phyloP scores from a whole-genome alignment of 768 basidiomycete species.

The Podaxis rugospora region DNA sequence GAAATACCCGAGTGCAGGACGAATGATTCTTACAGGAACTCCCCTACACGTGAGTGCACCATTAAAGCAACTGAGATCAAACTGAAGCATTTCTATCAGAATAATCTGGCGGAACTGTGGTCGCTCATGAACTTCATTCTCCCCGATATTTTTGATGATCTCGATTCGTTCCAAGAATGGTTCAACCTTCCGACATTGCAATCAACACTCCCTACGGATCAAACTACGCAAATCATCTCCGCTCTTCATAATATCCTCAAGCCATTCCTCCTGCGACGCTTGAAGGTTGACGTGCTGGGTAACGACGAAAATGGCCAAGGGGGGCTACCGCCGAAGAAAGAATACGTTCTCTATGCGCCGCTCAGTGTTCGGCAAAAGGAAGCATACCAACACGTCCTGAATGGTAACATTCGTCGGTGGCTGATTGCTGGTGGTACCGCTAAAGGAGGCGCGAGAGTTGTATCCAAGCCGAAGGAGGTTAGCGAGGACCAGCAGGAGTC shows the following conservation, averaged over 20 bases:
- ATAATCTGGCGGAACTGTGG: conserved; percentile 95
- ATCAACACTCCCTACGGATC: conserved; percentile 48
- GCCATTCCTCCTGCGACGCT: conserved; percentile 88
- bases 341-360: conserved; percentile 92
- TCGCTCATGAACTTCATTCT: conserved; percentile 93
- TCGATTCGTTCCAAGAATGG: conserved; percentile 91
- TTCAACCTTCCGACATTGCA: conserved; percentile 71
- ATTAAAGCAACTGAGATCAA: background rate
- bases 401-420: conserved; percentile 66
- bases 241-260: conserved; percentile 88
- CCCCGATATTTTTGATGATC: conserved; percentile 88
- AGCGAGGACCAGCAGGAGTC: conserved; percentile 17
- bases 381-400: conserved; percentile 76
- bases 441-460: conserved; percentile 15
- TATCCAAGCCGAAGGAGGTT: conserved; percentile 11
- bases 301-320: conserved; percentile 19
- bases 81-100: conserved; percentile 48
- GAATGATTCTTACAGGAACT: conserved; percentile 95
- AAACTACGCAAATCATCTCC: conserved; percentile 64
- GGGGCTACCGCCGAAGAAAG: conserved; percentile 82
- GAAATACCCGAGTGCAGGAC: conserved; percentile 74
- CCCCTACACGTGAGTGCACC: conserved; percentile 75
- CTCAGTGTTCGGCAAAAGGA: conserved; percentile 79
- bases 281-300: conserved; percentile 84
- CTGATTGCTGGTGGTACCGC: conserved; percentile 36